These are phyloP conservation scores for Magnaporthiopsis rhizophila DNA, from an alignment of 2,329 filamentous ascomycete species.

Conservation along the genomic window DNA sequence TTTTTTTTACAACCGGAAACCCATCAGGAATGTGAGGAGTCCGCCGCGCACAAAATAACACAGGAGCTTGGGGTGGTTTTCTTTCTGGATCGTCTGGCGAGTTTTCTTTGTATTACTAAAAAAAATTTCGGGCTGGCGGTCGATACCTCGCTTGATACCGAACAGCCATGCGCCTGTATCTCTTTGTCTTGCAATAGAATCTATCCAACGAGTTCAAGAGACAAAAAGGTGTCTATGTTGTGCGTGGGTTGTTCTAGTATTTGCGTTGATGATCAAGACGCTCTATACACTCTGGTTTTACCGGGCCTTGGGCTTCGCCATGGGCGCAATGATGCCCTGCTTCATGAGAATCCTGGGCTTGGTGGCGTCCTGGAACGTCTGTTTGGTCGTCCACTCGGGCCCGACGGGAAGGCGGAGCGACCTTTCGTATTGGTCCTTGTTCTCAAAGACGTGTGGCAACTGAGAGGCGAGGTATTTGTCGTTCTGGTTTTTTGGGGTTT, in stretches of 20 bases:
- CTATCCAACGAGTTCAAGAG: not conserved
- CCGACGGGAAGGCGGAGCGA: constrained; percentile 80
- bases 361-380: constrained; percentile 80
- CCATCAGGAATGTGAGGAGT: not conserved
- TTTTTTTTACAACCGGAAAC: not conserved
- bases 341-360: constrained; percentile 88
- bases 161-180: not conserved
- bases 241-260: not conserved
- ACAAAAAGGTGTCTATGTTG: not conserved
- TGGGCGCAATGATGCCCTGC: constrained; percentile 80
- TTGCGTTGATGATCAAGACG: constrained; percentile 15
- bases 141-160: not conserved
- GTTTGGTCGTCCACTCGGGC: constrained; percentile 94
- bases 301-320: constrained; percentile 61
- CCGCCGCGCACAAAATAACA: not conserved
- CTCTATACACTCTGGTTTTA: not conserved
- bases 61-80: not conserved
- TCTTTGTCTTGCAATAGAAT: not conserved
- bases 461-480: constrained; percentile 76
- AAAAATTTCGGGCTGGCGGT: not conserved
- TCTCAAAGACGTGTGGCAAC: constrained; percentile 87
- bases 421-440: constrained; percentile 79
- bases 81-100: not conserved
- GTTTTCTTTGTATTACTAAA: not conserved
- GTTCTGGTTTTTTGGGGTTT: constrained; percentile 43